A percentile compares a stretch with the other conserved stretches of the same genome.
phyloP scores from a whole-genome alignment of 192 early-diverging fungal genomes.

The Gryganskiella cystojenkinii region DNA sequence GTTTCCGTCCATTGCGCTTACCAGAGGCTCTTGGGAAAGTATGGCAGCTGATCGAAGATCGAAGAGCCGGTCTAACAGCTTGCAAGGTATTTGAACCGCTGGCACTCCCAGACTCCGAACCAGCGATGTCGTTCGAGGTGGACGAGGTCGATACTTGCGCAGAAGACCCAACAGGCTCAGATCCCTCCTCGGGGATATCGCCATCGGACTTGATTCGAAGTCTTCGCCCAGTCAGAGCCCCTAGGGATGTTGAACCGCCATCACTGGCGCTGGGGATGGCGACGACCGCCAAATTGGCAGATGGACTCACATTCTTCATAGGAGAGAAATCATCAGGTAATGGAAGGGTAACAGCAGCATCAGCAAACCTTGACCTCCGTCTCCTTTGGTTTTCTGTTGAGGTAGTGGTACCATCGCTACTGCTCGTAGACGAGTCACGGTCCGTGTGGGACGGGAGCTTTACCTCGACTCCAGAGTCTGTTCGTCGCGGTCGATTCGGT shows the following conservation, averaged over 20 bases:
- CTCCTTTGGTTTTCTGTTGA: constrained; percentile 1
- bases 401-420: constrained; percentile 8
- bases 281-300: too few species aligned
- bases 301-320: too few species aligned
- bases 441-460: constrained; percentile 12
- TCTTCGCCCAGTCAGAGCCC: neutral
- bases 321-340: too few species aligned
- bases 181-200: neutral
- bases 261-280: neutral
- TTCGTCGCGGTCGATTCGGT: constrained; percentile 29
- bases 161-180: too few species aligned
- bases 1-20: constrained; percentile 34
- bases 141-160: neutral
- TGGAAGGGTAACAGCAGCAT: neutral
- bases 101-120: neutral
- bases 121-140: neutral
- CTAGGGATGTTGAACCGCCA: neutral
- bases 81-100: constrained; percentile 3
- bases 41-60: constrained; percentile 47
- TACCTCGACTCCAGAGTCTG: constrained; percentile 45
- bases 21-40: constrained; percentile 33
- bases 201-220: constrained; percentile 3
- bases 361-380: neutral
- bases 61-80: constrained; percentile 6
- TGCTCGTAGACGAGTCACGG: constrained; percentile 5